Base-by-base conservation (phyloP, 352 stramenopile species). In the Phytophthora foliorum region DNA sequence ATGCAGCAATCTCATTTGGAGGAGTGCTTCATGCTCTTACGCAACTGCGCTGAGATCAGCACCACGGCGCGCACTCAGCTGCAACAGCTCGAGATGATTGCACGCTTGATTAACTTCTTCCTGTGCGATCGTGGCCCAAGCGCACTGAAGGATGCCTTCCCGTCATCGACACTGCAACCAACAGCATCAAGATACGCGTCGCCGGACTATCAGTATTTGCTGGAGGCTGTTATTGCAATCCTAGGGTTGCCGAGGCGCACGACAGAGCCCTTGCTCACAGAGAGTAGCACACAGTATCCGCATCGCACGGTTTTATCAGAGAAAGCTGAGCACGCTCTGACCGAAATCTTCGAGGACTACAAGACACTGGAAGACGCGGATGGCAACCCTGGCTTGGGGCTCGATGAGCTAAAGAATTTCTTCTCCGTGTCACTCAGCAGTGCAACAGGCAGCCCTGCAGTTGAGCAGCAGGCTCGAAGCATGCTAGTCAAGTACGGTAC, bases 201-300 rank as follows among this genome's bases (percentile, higher is more conserved):
- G 14, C 83, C 88, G 2, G 92, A 97, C 54, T 97, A 94, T 55
- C 89, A 97, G 65, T 93, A 95, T 63, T 62, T 97, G 31, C 69
- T 97, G 4, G 92, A 97, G 73, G 88, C 89, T 36, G 89, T 97
- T 66, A 91, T 92, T 17, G 81, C 87, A 22, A 90, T 97, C 41
- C 62, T 97, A 10, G 91, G 91, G 8, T 66, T 96, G 48, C 86
- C 81, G 32, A 77, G 82, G 14, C 82, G 84, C 6, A 79, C 71
- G 8, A 80, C 81, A 0, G 88, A 95, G 63, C 83, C 88, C 9
- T 57, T 94, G 27, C 66, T 95, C 13, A 82, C 74, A 4, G 86
- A 94, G 38, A 88, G 58, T 31, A 93, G 79, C 50, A 74, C 80
- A 0, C 84, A 92, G 52, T 93, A 91, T 63, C 80, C 86, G 2